phyloP scores from a whole-genome alignment of 768 basidiomycete species.

The Lactarius psammicola region DNA sequence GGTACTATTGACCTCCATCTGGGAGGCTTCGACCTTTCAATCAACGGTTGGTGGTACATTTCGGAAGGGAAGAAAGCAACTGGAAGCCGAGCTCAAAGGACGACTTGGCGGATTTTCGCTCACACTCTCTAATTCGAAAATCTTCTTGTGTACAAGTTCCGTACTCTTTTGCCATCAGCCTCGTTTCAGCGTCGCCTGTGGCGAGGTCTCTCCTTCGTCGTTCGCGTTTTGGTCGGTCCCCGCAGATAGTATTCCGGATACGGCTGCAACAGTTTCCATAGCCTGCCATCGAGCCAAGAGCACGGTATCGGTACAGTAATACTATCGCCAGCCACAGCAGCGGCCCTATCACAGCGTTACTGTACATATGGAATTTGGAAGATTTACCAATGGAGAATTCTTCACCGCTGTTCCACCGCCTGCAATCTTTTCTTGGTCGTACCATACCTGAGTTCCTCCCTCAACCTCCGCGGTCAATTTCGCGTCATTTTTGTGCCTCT shows the following conservation, averaged over 20 bases:
- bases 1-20: background rate
- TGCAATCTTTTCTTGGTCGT: constrained; percentile 1
- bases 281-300: constrained; percentile 2
- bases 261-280: background rate
- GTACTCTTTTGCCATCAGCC: background rate
- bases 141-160: constrained; percentile 21
- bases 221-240: constrained; percentile 16
- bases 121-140: constrained; percentile 1
- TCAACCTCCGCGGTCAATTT: constrained; percentile 6
- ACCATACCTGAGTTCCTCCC: background rate
- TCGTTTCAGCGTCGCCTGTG: constrained; percentile 2
- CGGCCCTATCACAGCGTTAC: background rate
- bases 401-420: background rate
- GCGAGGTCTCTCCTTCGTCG: constrained; percentile 11
- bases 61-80: background rate
- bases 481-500: constrained; percentile 8
- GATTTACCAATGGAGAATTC: background rate
- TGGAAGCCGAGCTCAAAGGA: background rate
- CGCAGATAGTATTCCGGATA: constrained; percentile 3
- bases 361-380: constrained; percentile 1
- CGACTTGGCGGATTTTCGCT: background rate
- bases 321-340: background rate
- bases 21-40: background rate
- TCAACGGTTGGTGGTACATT: background rate
- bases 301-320: background rate